Conservation (phyloP, 139 green algal species). For the Micractinium conductrix region DNA sequence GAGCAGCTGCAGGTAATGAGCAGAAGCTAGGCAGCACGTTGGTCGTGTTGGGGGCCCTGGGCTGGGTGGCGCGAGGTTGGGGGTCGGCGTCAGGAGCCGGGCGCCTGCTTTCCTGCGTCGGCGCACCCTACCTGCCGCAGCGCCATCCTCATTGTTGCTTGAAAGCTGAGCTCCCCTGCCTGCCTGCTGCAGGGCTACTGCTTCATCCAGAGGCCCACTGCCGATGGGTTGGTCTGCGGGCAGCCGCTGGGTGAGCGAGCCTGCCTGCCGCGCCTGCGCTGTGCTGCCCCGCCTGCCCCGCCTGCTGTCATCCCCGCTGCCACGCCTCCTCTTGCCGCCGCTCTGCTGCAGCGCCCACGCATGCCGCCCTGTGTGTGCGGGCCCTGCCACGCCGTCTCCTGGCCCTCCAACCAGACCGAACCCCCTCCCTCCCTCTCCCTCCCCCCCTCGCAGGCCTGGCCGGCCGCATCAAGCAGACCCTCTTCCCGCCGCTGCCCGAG, state of each 20-base stretch:
- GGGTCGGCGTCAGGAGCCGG: too few relatives aligned
- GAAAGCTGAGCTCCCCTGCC: too few relatives aligned
- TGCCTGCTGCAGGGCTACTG: conserved; percentile 41
- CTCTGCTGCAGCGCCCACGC: not conserved
- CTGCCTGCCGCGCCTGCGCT: not conserved
- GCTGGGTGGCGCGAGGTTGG: too few relatives aligned
- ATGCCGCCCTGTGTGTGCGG: too few relatives aligned
- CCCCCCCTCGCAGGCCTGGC: conserved; percentile 11
- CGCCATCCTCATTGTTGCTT: too few relatives aligned
- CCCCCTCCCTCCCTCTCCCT: not conserved
- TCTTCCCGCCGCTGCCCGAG: conserved; percentile 52
- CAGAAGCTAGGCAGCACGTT: not conserved
- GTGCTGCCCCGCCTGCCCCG: not conserved
- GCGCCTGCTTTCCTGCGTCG: not conserved
- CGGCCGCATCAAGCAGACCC: conserved; percentile 28
- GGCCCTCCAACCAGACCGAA: not conserved
- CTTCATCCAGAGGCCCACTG: conserved; percentile 40
- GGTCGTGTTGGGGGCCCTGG: too few relatives aligned
- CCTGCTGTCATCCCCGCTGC: not conserved
- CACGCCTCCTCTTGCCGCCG: too few relatives aligned
- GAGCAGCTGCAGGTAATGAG: not conserved
- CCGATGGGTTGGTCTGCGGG: not conserved
- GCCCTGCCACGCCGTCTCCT: too few relatives aligned
- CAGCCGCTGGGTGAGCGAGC: conserved; percentile 25
- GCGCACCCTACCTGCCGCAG: too few relatives aligned